Evolutionary conservation across 73 alveolate genomes (phyloP), one percentile per base, ranked within the genome.

Genomic region (Breviolum minutum): DNA sequence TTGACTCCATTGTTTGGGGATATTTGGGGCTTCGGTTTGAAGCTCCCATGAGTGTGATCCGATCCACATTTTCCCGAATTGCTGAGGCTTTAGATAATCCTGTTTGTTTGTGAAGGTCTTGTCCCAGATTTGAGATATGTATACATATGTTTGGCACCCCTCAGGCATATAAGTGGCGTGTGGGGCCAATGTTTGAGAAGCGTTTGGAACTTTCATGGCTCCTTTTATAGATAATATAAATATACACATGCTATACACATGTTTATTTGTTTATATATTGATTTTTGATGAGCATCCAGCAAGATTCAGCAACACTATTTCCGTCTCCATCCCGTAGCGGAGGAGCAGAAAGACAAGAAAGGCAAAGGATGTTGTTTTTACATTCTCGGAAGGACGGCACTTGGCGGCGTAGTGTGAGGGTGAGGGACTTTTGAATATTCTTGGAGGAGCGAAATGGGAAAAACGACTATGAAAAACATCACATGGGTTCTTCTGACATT

Each of bases 351-450:
- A 27, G 94, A 86, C 0, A 86, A 62, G 63, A 86, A 86, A 27
- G 94, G 94, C 80, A 86, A 86, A 63, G 94, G 94, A n/a, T 86
- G 94, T 79, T 86, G 94, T 63, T 86, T 63, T 64, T 86, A 48
- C 63, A 63, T 63, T 80, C 80, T 86, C 9, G 80, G 80, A 8
- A 86, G 94, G 94, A 26, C 64, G 14, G 60, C 8, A 20, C 29
- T 40, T 40, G 3, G 54, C 54, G 54, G 54, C 54, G 54, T 40
- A 40, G 17, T 14, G n/a, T 6, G 77, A 17, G 17, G 17, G 77
- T 68, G 77, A 68, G 24, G 77, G 77, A 17, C 77, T 68, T 14
- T 68, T 68, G 17, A 22, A 68, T 68, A 6, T 2, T 3, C 54
- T 40, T 40, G 54, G 54, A 40, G 54, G 54, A 40, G 54, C 54